Conservation (phyloP, 1,284 basidiomycete species). For the Caloboletus inedulis region DNA sequence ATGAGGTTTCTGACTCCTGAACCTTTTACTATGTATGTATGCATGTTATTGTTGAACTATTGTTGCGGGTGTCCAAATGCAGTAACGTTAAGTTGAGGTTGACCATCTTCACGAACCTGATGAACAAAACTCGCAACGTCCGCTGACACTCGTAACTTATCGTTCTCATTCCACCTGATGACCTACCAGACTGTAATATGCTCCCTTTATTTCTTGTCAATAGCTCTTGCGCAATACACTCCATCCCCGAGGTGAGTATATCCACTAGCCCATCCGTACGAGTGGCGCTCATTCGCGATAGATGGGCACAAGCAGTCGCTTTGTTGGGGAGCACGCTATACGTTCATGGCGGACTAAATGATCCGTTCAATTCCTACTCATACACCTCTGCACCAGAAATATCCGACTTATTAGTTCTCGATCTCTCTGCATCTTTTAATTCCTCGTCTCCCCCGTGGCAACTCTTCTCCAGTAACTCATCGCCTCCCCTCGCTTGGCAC, state of each 20-base stretch:
- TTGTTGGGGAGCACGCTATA: slow-evolving; percentile 61
- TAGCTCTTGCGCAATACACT: slow-evolving; percentile 23
- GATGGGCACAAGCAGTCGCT: slow-evolving; percentile 79
- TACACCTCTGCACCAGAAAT: slow-evolving; percentile 74
- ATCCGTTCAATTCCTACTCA: slow-evolving; percentile 61
- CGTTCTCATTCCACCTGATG: slow-evolving; percentile 6
- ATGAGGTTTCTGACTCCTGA: too few relatives aligned
- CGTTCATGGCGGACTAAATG: slow-evolving; percentile 77
- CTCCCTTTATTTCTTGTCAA: slow-evolving; percentile 14
- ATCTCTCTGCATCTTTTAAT: slow-evolving; percentile 59
- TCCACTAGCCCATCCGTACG: background rate
- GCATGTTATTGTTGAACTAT: background rate
- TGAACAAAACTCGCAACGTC: slow-evolving; percentile 20
- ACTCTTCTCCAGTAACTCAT: slow-evolving; percentile 48
- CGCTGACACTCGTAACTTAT: slow-evolving; percentile 15
- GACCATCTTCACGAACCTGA: slow-evolving; percentile 6
- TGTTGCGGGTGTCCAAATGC: slow-evolving; percentile 13
- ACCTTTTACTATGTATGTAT: too few relatives aligned
- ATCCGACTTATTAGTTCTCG: slow-evolving; percentile 66
- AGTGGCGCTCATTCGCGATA: slow-evolving; percentile 32
- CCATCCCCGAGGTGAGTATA: slow-evolving; percentile 25
- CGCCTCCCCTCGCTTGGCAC: slow-evolving; percentile 75
- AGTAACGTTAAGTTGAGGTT: too few relatives aligned
- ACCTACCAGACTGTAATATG: slow-evolving; percentile 3
- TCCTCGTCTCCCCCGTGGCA: slow-evolving; percentile 64